Evolutionary conservation across 73 alveolate species (phyloP).

Genomic region (Strombidium stylifer): DNA sequence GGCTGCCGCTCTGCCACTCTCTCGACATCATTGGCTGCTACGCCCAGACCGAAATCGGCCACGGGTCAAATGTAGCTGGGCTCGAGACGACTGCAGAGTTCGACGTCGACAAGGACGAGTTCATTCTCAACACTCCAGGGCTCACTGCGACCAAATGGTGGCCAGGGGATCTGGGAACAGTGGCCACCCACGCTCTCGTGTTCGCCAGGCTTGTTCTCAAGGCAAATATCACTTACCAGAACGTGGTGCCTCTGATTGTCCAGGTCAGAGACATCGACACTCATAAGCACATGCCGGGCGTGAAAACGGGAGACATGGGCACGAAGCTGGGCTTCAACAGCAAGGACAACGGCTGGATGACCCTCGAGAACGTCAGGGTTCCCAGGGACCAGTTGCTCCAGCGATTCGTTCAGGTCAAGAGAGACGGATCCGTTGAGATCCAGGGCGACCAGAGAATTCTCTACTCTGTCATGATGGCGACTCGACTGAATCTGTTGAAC

Average conservation of each 20-base stretch:
- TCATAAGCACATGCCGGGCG: constrained; percentile 80
- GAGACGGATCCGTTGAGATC: constrained; percentile 55
- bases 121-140: constrained; percentile 46
- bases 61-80: constrained; percentile 80
- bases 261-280: constrained; percentile 73
- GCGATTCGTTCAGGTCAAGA: constrained; percentile 59
- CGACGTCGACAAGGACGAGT: constrained; percentile 45
- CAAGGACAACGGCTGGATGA: constrained; percentile 87
- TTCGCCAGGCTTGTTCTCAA: constrained; percentile 56
- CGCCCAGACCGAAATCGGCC: constrained; percentile 85
- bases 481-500: constrained; percentile 40
- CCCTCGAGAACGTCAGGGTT: constrained; percentile 69
- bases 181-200: constrained; percentile 60
- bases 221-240: constrained; percentile 60
- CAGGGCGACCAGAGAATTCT: constrained; percentile 68
- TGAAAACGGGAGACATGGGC: constrained; percentile 93
- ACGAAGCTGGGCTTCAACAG: constrained; percentile 78
- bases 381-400: constrained; percentile 76
- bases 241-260: constrained; percentile 79
- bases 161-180: constrained; percentile 84
- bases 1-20: constrained; percentile 7
- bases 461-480: constrained; percentile 65
- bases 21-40: constrained; percentile 57
- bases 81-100: constrained; percentile 66
- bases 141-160: constrained; percentile 60